These are phyloP conservation scores for Brassica napus DNA, from an alignment of 345 rosid genomes.

Conservation along the genomic window DNA sequence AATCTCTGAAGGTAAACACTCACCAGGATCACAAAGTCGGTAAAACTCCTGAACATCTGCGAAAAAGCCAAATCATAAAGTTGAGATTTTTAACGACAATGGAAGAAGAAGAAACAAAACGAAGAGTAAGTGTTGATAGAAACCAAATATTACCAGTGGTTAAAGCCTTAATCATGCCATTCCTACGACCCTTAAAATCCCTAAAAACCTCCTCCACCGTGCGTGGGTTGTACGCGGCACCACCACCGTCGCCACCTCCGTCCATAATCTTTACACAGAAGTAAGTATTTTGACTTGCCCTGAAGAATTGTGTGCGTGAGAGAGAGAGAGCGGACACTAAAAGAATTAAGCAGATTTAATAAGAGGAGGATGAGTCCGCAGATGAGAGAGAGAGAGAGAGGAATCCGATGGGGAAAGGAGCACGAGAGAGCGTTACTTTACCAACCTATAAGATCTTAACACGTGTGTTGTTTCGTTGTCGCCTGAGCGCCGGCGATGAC, in stretches of 20 bases:
- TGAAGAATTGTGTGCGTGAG: conserved; percentile 4
- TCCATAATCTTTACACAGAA: conserved; percentile 44
- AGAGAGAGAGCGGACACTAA: conserved; percentile 36
- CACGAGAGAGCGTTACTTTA: conserved; percentile 8
- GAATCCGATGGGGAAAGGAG: conserved; percentile 20
- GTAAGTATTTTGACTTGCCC: conserved; percentile 42
- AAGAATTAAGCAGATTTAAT: conserved; percentile 51
- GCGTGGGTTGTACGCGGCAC: conserved; percentile 61
- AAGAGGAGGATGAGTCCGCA: conserved; percentile 42
- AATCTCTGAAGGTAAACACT: conserved; percentile 20
- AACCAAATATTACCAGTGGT: conserved; percentile 48
- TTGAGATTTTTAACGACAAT: not conserved
- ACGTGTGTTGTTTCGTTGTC: not conserved
- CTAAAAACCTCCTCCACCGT: conserved; percentile 72
- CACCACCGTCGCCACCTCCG: conserved; percentile 53
- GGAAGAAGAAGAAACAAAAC: not conserved
- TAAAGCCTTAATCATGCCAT: conserved; percentile 73
- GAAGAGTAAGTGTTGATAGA: not conserved
- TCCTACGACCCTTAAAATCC: conserved; percentile 75
- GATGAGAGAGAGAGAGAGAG: not conserved
- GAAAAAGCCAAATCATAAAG: not conserved
- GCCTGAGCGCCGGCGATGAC: conserved; percentile 18
- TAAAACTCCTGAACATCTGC: conserved; percentile 73
- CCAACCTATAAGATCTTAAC: not conserved
- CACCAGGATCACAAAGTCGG: conserved; percentile 81